Percentiles rank a stretch among this genome's conserved stretches.
These are phyloP conservation scores for Baudoinia panamericana DNA, from an alignment of 495 filamentous ascomycete genomes.

Conservation along the genomic window DNA sequence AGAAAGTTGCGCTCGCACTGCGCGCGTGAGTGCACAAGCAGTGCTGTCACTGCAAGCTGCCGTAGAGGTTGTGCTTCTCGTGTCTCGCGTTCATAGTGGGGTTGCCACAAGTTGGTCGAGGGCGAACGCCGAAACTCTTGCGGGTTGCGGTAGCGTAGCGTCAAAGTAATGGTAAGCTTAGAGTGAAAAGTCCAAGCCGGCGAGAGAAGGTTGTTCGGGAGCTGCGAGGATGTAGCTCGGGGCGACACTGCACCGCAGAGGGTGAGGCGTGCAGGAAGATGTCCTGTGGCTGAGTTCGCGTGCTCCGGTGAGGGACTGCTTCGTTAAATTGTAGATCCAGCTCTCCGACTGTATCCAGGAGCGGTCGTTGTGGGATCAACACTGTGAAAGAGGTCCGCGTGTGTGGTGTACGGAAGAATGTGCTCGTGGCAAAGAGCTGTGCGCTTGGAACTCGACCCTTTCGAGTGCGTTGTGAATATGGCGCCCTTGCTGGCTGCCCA, in stretches of 20 bases:
- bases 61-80: not conserved
- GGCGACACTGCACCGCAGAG: not conserved
- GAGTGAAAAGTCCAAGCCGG: not conserved
- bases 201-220: not conserved
- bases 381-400: no score
- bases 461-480: no score
- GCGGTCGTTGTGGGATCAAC: no score
- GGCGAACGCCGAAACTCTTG: no score
- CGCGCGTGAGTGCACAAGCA: not conserved
- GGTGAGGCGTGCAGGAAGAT: not conserved
- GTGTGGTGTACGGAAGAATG: no score
- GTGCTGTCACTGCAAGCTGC: conserved; percentile 1
- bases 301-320: no score
- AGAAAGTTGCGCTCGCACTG: not conserved
- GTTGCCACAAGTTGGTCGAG: not conserved
- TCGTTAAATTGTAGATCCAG: no score
- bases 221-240: not conserved
- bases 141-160: not conserved
- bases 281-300: not conserved
- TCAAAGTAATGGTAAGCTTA: not conserved
- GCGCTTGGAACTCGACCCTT: no score
- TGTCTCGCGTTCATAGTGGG: not conserved
- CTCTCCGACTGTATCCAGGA: no score
- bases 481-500: no score
- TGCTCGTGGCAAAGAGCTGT: no score